Conservation (phyloP, 768 basidiomycete species). For the Naganishia friedmannii region DNA sequence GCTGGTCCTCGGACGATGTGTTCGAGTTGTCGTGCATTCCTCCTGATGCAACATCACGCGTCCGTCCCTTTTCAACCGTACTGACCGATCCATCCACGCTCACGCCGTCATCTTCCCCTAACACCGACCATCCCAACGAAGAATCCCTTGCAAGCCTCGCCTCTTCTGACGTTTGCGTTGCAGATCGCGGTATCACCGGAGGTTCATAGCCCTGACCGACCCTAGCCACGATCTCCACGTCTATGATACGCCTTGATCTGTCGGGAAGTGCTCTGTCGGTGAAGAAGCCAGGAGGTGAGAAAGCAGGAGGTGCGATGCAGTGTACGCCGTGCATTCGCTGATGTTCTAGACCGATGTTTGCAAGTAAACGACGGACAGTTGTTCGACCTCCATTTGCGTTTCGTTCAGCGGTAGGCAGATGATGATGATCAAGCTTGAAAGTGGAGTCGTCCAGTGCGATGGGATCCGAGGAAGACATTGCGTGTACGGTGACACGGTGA, state of each 20-base stretch:
- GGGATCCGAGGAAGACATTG: conserved; percentile 14
- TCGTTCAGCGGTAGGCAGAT: background rate
- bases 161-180: background rate
- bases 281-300: conserved; percentile 21
- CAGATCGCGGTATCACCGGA: conserved; percentile 1
- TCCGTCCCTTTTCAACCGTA: background rate
- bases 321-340: background rate
- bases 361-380: background rate
- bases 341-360: background rate
- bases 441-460: conserved; percentile 9
- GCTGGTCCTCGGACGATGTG: conserved; percentile 3
- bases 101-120: background rate
- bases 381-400: background rate
- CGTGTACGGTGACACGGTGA: background rate
- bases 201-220: background rate
- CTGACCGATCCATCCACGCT: no score
- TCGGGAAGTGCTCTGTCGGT: background rate
- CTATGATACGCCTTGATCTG: background rate
- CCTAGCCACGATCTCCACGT: background rate
- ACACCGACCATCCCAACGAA: background rate
- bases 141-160: conserved; percentile 3
- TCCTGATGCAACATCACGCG: background rate
- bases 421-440: background rate
- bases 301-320: background rate
- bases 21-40: background rate